phyloP scores from a whole-genome alignment of 1,284 basidiomycete genomes.

The Sparassis latifolia region DNA sequence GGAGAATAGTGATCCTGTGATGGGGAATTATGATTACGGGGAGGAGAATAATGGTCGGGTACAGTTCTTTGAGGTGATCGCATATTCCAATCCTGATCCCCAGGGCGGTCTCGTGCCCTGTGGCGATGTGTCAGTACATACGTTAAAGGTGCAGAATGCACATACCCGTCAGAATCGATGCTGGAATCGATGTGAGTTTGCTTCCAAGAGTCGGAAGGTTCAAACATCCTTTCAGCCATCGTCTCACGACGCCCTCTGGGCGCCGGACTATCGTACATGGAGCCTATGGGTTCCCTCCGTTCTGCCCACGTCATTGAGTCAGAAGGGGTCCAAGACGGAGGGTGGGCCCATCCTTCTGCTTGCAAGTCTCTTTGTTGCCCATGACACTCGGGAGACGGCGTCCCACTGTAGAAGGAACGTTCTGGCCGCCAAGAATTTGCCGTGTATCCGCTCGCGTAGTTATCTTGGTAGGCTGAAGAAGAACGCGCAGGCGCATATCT shows the following conservation, averaged over 20 bases:
- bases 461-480: slow-evolving; percentile 31
- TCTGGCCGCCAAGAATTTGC: slow-evolving; percentile 32
- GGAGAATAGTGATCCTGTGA: slow-evolving; percentile 1
- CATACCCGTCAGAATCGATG: not conserved
- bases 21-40: slow-evolving; percentile 3
- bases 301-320: slow-evolving; percentile 24
- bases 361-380: slow-evolving; percentile 24
- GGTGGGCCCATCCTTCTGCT: slow-evolving; percentile 27
- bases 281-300: slow-evolving; percentile 25
- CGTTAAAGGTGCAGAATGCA: not conserved
- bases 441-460: slow-evolving; percentile 36
- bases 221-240: slow-evolving; percentile 54
- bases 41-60: slow-evolving; percentile 8
- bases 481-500: not conserved
- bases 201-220: slow-evolving; percentile 68
- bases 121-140: not conserved
- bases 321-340: slow-evolving; percentile 8
- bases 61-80: slow-evolving; percentile 6
- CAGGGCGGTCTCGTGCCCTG: slow-evolving; percentile 8
- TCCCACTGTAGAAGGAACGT: slow-evolving; percentile 35
- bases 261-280: slow-evolving; percentile 18
- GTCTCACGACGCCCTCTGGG: slow-evolving; percentile 31
- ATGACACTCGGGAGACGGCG: slow-evolving; percentile 48
- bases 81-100: slow-evolving; percentile 10
- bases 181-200: slow-evolving; percentile 37